Percentiles rank a stretch among this genome's conserved stretches.
Evolutionary conservation across 139 green algal species (phyloP).

Genomic region (Closterium sp.): DNA sequence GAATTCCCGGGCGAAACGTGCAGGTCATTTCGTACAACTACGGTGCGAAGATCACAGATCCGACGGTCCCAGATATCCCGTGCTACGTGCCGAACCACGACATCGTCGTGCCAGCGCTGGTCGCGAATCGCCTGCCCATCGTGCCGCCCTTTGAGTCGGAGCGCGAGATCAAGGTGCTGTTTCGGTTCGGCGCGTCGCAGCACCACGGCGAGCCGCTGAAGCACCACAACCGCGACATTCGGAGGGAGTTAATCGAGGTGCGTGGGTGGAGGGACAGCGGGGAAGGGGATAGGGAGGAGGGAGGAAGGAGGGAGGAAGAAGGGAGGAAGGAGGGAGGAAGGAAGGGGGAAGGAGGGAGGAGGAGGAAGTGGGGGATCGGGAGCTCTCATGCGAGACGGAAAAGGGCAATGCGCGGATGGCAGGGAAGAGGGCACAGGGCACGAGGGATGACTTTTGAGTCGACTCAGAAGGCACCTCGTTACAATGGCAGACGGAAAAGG

Average conservation of each 20-base stretch:
- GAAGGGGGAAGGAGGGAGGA: background rate
- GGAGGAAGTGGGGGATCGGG: background rate
- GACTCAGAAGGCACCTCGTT: too few species aligned
- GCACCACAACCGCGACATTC: slow-evolving; percentile 30
- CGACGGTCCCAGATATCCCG: slow-evolving; percentile 14
- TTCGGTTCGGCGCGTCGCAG: slow-evolving; percentile 21
- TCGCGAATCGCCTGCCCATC: background rate
- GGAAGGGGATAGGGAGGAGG: background rate
- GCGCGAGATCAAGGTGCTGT: slow-evolving; percentile 2
- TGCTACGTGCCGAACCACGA: slow-evolving; percentile 25
- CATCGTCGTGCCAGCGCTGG: slow-evolving; percentile 6
- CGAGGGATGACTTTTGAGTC: too few species aligned
- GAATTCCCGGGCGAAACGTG: background rate
- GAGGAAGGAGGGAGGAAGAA: background rate
- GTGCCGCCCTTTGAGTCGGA: slow-evolving; percentile 3
- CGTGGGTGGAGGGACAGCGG: background rate
- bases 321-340: too few species aligned
- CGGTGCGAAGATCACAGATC: background rate
- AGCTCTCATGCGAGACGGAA: background rate
- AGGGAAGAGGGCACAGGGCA: too few species aligned
- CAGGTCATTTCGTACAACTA: slow-evolving; percentile 36
- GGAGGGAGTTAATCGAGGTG: slow-evolving; percentile 19
- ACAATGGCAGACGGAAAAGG: background rate
- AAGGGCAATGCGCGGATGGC: background rate
- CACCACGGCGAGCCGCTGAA: slow-evolving; percentile 33